Conservation (phyloP, 139 green algal genomes). For the Picochlorum sp. region DNA sequence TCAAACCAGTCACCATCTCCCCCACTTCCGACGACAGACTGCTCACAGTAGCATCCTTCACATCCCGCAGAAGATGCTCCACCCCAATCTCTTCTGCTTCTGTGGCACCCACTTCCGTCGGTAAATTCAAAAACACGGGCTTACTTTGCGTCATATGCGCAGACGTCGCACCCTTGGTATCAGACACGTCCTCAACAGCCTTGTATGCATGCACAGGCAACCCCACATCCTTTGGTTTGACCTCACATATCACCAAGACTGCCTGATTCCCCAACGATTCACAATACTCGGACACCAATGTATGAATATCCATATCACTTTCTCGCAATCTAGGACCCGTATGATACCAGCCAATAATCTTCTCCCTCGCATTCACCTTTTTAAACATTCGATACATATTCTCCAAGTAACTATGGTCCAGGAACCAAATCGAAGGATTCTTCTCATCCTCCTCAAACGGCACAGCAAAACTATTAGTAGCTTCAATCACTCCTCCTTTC, state of each 20-base stretch:
- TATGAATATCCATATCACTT: slow-evolving; percentile 90
- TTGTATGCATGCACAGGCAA: slow-evolving; percentile 76
- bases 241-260: slow-evolving; percentile 93
- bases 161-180: too few relatives aligned
- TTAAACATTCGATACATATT: slow-evolving; percentile 98
- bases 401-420: slow-evolving; percentile 98
- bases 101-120: slow-evolving; percentile 89
- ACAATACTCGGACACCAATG: slow-evolving; percentile 69
- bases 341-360: slow-evolving; percentile 97
- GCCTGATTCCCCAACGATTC: slow-evolving; percentile 43
- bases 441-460: slow-evolving; percentile 98
- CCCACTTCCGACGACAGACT: slow-evolving; percentile 60
- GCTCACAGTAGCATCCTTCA: slow-evolving; percentile 85
- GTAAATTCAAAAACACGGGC: slow-evolving; percentile 86
- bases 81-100: slow-evolving; percentile 98
- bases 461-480: slow-evolving; percentile 97
- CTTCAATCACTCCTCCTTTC: slow-evolving; percentile 75
- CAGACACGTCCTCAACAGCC: slow-evolving; percentile 66
- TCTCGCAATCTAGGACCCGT: slow-evolving; percentile 88
- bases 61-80: slow-evolving; percentile 96
- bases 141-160: slow-evolving; percentile 12
- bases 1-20: slow-evolving; percentile 36
- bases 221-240: slow-evolving; percentile 88
- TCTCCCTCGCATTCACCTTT: slow-evolving; percentile 96
- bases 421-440: slow-evolving; percentile 94